Conservation (phyloP, 2,329 filamentous ascomycete genomes). For the Trichoderma sp. region DNA sequence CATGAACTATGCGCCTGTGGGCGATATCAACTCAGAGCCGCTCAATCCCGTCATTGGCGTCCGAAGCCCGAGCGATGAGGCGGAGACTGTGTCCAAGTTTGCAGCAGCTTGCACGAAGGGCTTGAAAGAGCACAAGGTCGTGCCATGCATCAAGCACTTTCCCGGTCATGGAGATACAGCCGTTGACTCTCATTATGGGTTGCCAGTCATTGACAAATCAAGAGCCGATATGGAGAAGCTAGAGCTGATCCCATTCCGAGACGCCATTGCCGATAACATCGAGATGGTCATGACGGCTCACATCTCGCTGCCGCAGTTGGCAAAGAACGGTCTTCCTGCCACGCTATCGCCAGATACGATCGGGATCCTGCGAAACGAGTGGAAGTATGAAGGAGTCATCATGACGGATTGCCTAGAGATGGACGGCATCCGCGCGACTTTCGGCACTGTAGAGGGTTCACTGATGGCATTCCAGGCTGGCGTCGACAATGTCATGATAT, state of each 20-base stretch:
- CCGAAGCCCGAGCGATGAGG: slow-evolving; percentile 35
- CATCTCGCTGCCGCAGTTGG: slow-evolving; percentile 34
- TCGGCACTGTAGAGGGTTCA: slow-evolving; percentile 34
- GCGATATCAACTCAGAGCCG: slow-evolving; percentile 36
- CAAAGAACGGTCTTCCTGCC: slow-evolving; percentile 31
- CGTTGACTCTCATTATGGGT: slow-evolving; percentile 36
- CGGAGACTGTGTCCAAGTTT: slow-evolving; percentile 31
- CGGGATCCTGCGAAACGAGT: slow-evolving; percentile 33
- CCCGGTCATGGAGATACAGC: slow-evolving; percentile 37
- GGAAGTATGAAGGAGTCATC: slow-evolving; percentile 33
- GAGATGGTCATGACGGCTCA: slow-evolving; percentile 39
- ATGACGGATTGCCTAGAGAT: slow-evolving; percentile 38
- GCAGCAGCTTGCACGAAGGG: slow-evolving; percentile 33
- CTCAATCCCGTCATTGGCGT: slow-evolving; percentile 37
- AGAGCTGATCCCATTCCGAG: slow-evolving; percentile 34
- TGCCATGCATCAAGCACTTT: slow-evolving; percentile 37
- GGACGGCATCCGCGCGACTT: slow-evolving; percentile 35
- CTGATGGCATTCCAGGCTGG: slow-evolving; percentile 36
- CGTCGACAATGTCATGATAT: slow-evolving; percentile 38
- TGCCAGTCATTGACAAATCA: slow-evolving; percentile 35
- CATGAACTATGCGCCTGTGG: slow-evolving; percentile 37
- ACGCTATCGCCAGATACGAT: slow-evolving; percentile 35
- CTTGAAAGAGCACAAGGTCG: slow-evolving; percentile 31
- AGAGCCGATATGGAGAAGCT: slow-evolving; percentile 32
- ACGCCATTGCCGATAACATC: slow-evolving; percentile 31